Evolutionary conservation across 192 early-diverging fungal genomes (phyloP).

Genomic region (Coemansia sp.): DNA sequence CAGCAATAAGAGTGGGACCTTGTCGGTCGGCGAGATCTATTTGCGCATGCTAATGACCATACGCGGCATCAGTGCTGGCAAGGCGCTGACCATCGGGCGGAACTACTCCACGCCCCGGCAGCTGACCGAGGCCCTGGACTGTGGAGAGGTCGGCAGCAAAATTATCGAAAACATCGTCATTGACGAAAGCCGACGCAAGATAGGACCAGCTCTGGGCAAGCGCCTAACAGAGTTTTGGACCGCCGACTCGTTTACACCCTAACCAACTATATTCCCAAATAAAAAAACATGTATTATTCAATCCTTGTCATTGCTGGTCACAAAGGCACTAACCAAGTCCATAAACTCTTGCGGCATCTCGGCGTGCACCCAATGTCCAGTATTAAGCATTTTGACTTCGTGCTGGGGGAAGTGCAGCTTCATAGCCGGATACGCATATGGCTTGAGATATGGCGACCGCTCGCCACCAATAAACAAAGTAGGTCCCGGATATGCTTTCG

Average conservation of each 20-base stretch:
- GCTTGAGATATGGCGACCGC: slow-evolving; percentile 67
- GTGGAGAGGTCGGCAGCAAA: slow-evolving; percentile 24
- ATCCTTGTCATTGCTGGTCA: background rate
- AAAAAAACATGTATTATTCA: background rate
- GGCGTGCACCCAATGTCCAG: slow-evolving; percentile 93
- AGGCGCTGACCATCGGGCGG: slow-evolving; percentile 72
- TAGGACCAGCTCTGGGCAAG: slow-evolving; percentile 58
- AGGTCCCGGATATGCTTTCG: slow-evolving; percentile 59
- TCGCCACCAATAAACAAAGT: slow-evolving; percentile 84
- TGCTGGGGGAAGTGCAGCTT: slow-evolving; percentile 71
- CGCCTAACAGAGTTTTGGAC: slow-evolving; percentile 66
- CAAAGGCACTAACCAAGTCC: slow-evolving; percentile 59
- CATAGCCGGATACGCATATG: slow-evolving; percentile 61
- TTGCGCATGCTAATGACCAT: slow-evolving; percentile 83
- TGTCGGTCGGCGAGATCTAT: slow-evolving; percentile 78
- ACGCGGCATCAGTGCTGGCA: slow-evolving; percentile 81
- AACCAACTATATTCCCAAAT: background rate
- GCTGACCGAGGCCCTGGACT: slow-evolving; percentile 55
- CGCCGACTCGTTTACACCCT: slow-evolving; percentile 33
- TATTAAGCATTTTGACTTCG: slow-evolving; percentile 66
- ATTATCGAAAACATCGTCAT: slow-evolving; percentile 58
- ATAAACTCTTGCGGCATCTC: slow-evolving; percentile 72
- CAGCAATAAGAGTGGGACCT: slow-evolving; percentile 73
- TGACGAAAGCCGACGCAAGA: slow-evolving; percentile 56
- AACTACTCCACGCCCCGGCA: slow-evolving; percentile 67